phyloP scores from a whole-genome alignment of 2,329 filamentous ascomycete genomes.

The Lecanosticta acicola region DNA sequence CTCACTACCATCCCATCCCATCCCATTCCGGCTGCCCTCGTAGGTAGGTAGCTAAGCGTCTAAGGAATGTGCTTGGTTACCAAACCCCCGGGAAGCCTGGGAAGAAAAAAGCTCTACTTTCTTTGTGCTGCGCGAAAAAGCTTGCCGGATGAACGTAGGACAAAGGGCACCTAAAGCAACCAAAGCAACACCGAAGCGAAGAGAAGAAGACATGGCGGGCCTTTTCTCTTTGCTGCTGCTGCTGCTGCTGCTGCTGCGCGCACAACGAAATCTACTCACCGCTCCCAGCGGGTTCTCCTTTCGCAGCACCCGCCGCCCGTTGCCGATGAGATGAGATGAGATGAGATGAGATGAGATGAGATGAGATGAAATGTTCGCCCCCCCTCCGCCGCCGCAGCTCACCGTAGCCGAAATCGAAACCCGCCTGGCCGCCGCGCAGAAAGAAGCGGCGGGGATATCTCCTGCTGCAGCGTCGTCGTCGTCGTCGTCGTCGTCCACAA shows the following conservation, averaged over 20 bases:
- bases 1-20: too few relatives aligned
- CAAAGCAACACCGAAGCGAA: background rate
- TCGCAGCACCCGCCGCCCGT: too few relatives aligned
- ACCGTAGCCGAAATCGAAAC: background rate
- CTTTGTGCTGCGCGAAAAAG: conserved; percentile 15
- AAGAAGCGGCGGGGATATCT: background rate
- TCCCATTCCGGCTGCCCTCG: too few relatives aligned
- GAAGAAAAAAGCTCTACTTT: background rate
- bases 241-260: background rate
- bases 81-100: background rate
- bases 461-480: too few relatives aligned
- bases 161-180: conserved; percentile 4
- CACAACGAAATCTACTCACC: too few relatives aligned
- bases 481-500: too few relatives aligned
- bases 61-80: conserved; percentile 19
- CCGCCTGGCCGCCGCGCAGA: background rate
- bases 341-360: too few relatives aligned
- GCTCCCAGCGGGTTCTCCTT: too few relatives aligned
- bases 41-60: too few relatives aligned
- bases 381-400: background rate
- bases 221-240: background rate
- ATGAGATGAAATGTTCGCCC: conserved; percentile 1
- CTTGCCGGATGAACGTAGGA: conserved; percentile 8
- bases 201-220: background rate
- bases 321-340: too few relatives aligned